Base-by-base conservation (phyloP, 257 asterid genomes). In the Capsicum rhomboideum region DNA sequence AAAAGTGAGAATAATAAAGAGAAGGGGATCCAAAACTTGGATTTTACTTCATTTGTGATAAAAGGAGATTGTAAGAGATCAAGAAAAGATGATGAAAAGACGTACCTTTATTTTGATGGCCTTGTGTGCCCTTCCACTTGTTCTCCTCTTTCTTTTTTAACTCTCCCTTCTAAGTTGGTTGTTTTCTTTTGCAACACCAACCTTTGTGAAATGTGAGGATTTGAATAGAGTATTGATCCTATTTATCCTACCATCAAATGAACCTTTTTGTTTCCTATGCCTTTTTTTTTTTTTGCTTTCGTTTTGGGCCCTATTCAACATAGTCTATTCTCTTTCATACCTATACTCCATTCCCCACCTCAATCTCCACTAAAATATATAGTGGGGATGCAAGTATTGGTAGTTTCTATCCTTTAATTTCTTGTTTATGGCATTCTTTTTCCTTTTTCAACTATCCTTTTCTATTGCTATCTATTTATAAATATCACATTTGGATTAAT, bases 361-460 rank as follows among this genome's bases (percentile, higher is more conserved):
- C 84, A 88, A 84, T 55, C 77, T 84, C 77, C 66, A 78, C 66
- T 78, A 42, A 11, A 67, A 86, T 74, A 89, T 85, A 89, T 83
- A 87, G 92, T 83, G 49, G 91, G 88, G 85, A 69, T 88, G 89
- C 64, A 87, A 87, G 87, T 87, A 87, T 86, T 83, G 83, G 26
- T 85, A 21, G 88, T 91, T 89, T 88, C 92, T 87, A 90, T 91
- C 88, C 92, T 94, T 63, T 28, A 63, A 29, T 64, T 91, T 89
- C 89, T 88, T 88, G 82, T 90, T 90, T 91, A 91, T 91, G 93
- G 90, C 94, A 88, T 88, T 90, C 90, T 56, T 85, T 56, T 79
- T 83, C 78, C 83, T 86, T 88, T 86, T 89, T 63, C 89, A 85
- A 55, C 89, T 80, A 86, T 86, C 86, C 89, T 86, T 79, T 83